Evolutionary conservation across 495 filamentous ascomycete species (phyloP).

Genomic region (Pyrenopolyporus hunteri): DNA sequence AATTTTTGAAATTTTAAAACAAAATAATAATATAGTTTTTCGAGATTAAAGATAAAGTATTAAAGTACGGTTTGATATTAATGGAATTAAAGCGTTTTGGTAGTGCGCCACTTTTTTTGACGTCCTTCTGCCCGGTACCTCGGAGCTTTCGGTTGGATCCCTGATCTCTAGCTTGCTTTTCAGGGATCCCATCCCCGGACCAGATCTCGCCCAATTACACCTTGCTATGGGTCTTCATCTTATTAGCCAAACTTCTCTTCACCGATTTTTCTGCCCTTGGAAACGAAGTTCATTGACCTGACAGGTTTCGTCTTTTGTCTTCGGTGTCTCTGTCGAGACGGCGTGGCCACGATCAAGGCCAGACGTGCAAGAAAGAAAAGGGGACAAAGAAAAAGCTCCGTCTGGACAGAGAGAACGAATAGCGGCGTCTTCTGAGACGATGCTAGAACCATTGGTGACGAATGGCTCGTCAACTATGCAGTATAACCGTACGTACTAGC

Average conservation of each 20-base stretch:
- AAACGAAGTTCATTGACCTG: not conserved
- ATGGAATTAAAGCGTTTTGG: too few relatives aligned
- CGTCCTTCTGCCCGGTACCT: too few relatives aligned
- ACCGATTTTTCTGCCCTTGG: slow-evolving; percentile 40
- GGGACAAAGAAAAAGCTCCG: slow-evolving; percentile 22
- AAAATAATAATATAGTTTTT: too few relatives aligned
- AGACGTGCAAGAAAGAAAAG: slow-evolving; percentile 4
- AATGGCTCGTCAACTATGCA: slow-evolving; percentile 25
- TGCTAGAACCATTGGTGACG: slow-evolving; percentile 12
- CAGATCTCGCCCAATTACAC: slow-evolving; percentile 35
- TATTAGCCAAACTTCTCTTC: slow-evolving; percentile 36
- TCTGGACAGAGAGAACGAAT: slow-evolving; percentile 15
- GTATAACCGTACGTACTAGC: too few relatives aligned
- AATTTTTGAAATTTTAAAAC: too few relatives aligned
- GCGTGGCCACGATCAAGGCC: slow-evolving; percentile 11
- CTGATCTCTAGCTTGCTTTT: slow-evolving; percentile 13
- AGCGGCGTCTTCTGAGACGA: slow-evolving; percentile 37
- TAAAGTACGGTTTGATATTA: too few relatives aligned
- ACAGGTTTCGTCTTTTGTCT: slow-evolving; percentile 1
- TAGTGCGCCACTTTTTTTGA: not conserved
- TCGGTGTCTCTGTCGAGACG: slow-evolving; percentile 7
- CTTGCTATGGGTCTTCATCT: slow-evolving; percentile 21
- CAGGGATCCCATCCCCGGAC: slow-evolving; percentile 25
- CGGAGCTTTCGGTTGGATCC: slow-evolving; percentile 29
- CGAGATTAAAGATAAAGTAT: too few relatives aligned